Base-by-base conservation (phyloP, 2,329 filamentous ascomycete genomes). In the Calonectria honghensis region DNA sequence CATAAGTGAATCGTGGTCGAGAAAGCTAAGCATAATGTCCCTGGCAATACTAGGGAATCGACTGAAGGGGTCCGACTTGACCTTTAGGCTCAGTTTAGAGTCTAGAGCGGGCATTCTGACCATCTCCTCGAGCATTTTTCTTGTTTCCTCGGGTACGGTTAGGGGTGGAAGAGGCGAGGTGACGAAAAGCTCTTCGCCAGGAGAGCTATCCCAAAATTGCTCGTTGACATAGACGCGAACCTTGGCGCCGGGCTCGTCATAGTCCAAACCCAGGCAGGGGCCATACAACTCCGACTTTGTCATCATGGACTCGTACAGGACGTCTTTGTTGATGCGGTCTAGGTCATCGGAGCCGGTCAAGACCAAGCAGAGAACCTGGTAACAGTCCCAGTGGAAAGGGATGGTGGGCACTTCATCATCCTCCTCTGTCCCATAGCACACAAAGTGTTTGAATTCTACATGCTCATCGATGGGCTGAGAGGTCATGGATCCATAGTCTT, bases 341-440 rank as follows among this genome's bases (percentile, higher is more conserved):
- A 20, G 35, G 18, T 63, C 35, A 31, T 29, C 11, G 27, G 57
- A 63, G 14, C 57, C 57, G 16, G 57, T 63, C 37, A 63, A 31
- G 13, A 39, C 57, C 7, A 39, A 14, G 35, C 35, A 10, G 14
- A 63, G n/a, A 20, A 63, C 27, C 5, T 18, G 32, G 13, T 41
- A 63, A 10, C 57, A 63, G 57, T 63, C 57, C 37, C 57, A 41
- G 57, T 63, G 57, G 24, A 63, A 63, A 27, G 57, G 57, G 5
- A 63, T 20, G 11, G 37, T 11, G 7, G 24, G 14, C 13, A n/a
- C 52, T 10, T 57, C 29, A 2, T 24, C 52, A 6, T 35, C 31
- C 0, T 31, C 52, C 18, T 57, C 52, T 57, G 52, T 1, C 16
- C 31, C 31, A 11, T 57, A 57, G 29, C 52, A 57, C 6, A 13